Percentiles rank a stretch among this genome's conserved stretches.
Conservation (phyloP, 2,329 filamentous ascomycete genomes). For the Colletotrichum noveboracense region DNA sequence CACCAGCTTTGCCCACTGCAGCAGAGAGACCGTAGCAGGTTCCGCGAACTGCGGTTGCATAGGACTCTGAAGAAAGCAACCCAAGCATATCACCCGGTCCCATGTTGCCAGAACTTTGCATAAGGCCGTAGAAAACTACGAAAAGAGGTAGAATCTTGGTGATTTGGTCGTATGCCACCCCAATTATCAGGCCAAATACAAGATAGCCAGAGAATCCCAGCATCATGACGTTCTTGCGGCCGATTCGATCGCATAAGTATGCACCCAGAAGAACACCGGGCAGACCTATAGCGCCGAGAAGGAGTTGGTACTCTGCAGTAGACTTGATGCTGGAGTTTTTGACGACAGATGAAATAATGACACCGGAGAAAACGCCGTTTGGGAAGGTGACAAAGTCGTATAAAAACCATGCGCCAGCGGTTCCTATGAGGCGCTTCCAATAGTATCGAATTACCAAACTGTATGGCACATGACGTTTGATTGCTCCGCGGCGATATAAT, state of each 20-base stretch:
- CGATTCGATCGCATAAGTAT: slow-evolving; percentile 50
- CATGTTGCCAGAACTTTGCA: slow-evolving; percentile 54
- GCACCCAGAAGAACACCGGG: slow-evolving; percentile 57
- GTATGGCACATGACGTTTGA: slow-evolving; percentile 57
- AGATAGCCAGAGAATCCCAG: slow-evolving; percentile 55
- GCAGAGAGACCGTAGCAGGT: slow-evolving; percentile 57
- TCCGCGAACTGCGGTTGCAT: slow-evolving; percentile 56
- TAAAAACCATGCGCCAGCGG: slow-evolving; percentile 61
- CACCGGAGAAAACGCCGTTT: slow-evolving; percentile 50
- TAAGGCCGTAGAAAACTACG: slow-evolving; percentile 56
- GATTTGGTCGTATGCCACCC: slow-evolving; percentile 50
- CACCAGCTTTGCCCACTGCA: slow-evolving; percentile 56
- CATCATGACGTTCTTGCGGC: slow-evolving; percentile 56
- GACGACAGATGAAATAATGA: slow-evolving; percentile 44
- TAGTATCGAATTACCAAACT: slow-evolving; percentile 55
- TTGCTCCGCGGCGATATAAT: slow-evolving; percentile 57
- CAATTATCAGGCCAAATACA: slow-evolving; percentile 57
- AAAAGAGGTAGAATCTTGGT: slow-evolving; percentile 55
- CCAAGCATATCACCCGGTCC: slow-evolving; percentile 58
- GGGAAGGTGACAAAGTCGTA: slow-evolving; percentile 55
- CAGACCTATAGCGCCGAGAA: slow-evolving; percentile 47
- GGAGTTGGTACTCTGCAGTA: slow-evolving; percentile 54
- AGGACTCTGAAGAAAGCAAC: slow-evolving; percentile 54
- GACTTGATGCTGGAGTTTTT: slow-evolving; percentile 40
- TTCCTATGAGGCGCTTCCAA: slow-evolving; percentile 58